These are phyloP conservation scores for Intubia oerlemansii DNA, from an alignment of 2,329 filamentous ascomycete genomes.

Conservation along the genomic window DNA sequence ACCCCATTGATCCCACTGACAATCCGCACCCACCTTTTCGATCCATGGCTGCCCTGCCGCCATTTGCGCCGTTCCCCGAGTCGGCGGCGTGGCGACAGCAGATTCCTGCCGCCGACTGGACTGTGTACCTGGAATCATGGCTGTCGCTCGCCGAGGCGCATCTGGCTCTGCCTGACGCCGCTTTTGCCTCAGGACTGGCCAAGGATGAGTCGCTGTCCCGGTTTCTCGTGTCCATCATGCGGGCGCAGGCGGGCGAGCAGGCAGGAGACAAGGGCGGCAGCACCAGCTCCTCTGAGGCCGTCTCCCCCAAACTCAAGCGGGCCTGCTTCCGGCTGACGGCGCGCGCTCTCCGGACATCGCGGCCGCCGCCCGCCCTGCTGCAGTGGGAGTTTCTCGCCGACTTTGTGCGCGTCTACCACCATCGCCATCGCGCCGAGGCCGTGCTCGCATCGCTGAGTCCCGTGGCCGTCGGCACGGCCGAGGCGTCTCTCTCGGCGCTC, in stretches of 20 bases:
- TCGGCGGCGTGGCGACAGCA: constrained; percentile 39
- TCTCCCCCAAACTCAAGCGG: too few species aligned
- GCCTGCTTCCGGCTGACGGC: constrained; percentile 42
- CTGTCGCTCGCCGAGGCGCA: constrained; percentile 42
- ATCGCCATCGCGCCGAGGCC: constrained; percentile 35
- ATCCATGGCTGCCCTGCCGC: too few species aligned
- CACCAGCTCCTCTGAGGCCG: too few species aligned
- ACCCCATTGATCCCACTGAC: too few species aligned
- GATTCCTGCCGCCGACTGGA: constrained; percentile 53
- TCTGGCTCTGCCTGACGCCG: constrained; percentile 31
- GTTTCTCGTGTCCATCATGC: constrained; percentile 49
- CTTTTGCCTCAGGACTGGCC: constrained; percentile 30
- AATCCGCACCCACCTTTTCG: too few species aligned
- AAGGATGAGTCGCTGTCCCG: constrained; percentile 25
- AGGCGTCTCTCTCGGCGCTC: constrained; percentile 31
- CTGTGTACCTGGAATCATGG: constrained; percentile 59
- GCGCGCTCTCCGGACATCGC: constrained; percentile 17
- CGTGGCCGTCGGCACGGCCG: constrained; percentile 24
- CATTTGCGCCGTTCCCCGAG: constrained; percentile 54
- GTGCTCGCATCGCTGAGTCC: constrained; percentile 29
- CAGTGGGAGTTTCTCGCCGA: constrained; percentile 48
- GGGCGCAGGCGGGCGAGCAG: constrained; percentile 23
- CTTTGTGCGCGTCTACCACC: constrained; percentile 43
- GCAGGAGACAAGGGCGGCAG: too few species aligned
- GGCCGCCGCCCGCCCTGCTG: constrained; percentile 19